Base-by-base conservation (phyloP, 805 yeast genomes). In the Peterozyma toletana region DNA sequence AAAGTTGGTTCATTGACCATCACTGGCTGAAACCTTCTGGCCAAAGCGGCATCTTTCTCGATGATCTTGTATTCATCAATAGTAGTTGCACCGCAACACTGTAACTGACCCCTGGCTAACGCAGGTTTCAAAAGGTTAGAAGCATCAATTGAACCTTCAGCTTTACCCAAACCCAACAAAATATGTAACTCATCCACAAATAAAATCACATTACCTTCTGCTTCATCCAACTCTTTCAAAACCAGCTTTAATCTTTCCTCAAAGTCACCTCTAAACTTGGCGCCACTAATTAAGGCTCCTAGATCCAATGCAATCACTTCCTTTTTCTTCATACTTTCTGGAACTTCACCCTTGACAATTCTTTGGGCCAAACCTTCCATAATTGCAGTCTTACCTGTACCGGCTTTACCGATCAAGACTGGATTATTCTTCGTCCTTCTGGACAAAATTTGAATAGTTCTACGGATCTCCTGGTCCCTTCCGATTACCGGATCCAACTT, bases 301-400 rank as follows among this genome's bases (percentile, higher is more conserved):
- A 91, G 69, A 60, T 91, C 98, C 38, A 91, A 68, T 0, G 97
- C 78, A 34, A 91, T 74, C 15, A 91, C 82, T 48, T 80, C 75
- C 60, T 93, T 93, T 44, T 84, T 80, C 58, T 89, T 86, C 83
- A 91, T 83, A 37, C 89, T 78, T 49, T 93, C 98, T 0, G 98
- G 98, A 1, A 91, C 99, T 58, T 90, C 96, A 11, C 91, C 91
- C 45, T 84, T 78, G 9, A 87, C 79, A 40, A 93, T 90, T 55
- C 97, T 70, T 63, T 93, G 98, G 0, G 98, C 98, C 35, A 93
- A 69, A 0, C 98, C 99, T 59, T 93, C 99, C 78, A 93, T 85
- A 46, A 93, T 80, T 6, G 98, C 95, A 0, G 98, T 93, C 62
- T 91, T 91, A 67, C 99, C 99, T 0, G 96, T 95, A 66, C 99